Percentiles rank a stretch among this genome's conserved stretches.
These are phyloP conservation scores for Mycena maculata DNA, from an alignment of 768 basidiomycete species.

Conservation along the genomic window DNA sequence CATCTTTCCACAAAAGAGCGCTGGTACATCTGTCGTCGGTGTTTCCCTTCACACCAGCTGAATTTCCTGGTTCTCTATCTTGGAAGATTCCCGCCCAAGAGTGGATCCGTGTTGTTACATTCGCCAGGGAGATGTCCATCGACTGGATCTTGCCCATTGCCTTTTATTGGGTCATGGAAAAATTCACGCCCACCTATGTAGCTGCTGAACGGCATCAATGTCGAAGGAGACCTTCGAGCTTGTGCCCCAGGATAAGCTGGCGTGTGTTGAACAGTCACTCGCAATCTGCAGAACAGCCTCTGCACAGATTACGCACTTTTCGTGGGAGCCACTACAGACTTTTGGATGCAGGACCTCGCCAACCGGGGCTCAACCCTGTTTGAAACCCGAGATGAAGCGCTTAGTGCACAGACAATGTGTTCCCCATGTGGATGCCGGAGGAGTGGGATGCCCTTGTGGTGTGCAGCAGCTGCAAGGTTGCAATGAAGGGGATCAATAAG, in stretches of 20 bases:
- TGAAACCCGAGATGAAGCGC: not conserved
- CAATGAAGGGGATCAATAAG: constrained; percentile 47
- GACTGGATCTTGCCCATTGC: constrained; percentile 23
- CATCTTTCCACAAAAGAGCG: constrained; percentile 7
- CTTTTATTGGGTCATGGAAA: constrained; percentile 1
- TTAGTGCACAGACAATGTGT: not conserved
- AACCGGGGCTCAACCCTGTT: not conserved
- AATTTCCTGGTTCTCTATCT: not conserved
- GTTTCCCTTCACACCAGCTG: not conserved
- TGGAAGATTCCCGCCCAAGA: not conserved
- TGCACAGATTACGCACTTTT: not conserved
- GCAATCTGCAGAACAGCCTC: not conserved
- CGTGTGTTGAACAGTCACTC: constrained; percentile 1
- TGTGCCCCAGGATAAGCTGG: constrained; percentile 1
- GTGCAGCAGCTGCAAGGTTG: constrained; percentile 47
- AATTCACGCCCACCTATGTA: not conserved
- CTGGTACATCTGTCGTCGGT: constrained; percentile 16
- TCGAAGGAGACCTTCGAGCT: constrained; percentile 4
- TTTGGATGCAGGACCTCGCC: not conserved
- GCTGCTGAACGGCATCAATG: not conserved
- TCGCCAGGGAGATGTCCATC: constrained; percentile 18
- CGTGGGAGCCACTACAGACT: not conserved
- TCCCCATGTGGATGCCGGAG: constrained; percentile 10
- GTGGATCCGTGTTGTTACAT: not conserved
- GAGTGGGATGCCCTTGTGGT: constrained; percentile 50